Base-by-base conservation (phyloP, 2,329 filamentous ascomycete genomes). In the Fusarium gaditjirri region DNA sequence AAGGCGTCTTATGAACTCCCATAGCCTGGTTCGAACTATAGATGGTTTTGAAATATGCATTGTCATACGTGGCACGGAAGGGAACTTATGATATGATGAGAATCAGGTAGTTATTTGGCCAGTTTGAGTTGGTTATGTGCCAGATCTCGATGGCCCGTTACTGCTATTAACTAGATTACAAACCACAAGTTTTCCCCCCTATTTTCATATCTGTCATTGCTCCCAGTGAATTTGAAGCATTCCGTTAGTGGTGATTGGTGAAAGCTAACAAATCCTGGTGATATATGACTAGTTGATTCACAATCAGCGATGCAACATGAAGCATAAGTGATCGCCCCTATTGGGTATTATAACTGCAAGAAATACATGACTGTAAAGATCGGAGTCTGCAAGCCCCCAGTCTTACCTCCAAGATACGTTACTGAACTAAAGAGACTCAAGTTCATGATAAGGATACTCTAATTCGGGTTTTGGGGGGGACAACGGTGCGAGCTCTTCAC, bases 81-180 rank as follows among this genome's bases (percentile, higher is more conserved):
- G 65, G 42, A 46, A 49, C 60, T 70, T 52, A 72, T 36, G 65
- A 72, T 72, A 36, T 70, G 53, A 70, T 70, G 70, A 72, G 23
- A 47, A 47, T 38, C 47, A 47, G 39, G 42, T 72, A 56, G 69
- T 61, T 16, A 52, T 44, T 35, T 29, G 43, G 65, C 43, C 39
- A 60, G 38, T 21, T 39, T 61, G 27, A 41, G 31, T 47, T 70
- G 52, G 39, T 38, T 23, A 43, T 53, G 29, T 41, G 14, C 41
- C 46, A 35, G 47, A 36, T 49, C 31, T 39, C n/a, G 13, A 14
- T n/a, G 44, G 52, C 35, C 27, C 50, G 36, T 52, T 35, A 38
- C 55, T 61, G 25, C 52, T 56, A 50, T 46, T 47, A 54, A 50
- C 46, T 61, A 54, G 64, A 68, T 46, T 58, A 72, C 42, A 59